phyloP scores from a whole-genome alignment of 352 stramenopile genomes.

The Phytophthora hybrid region DNA sequence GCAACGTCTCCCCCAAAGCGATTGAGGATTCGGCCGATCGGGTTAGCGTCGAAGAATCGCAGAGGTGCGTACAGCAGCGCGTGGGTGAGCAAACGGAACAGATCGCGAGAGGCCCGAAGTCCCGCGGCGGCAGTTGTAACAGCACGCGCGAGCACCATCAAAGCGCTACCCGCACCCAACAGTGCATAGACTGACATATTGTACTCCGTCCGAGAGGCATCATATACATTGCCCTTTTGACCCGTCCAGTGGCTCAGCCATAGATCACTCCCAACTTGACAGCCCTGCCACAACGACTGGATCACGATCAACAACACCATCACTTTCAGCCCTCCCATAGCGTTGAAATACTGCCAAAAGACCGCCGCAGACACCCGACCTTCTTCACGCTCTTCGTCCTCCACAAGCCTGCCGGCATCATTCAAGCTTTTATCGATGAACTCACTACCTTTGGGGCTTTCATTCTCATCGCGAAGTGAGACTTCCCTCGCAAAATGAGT shows the following conservation, averaged over 20 bases:
- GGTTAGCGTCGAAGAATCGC: conserved; percentile 93
- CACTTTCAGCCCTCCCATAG: conserved; percentile 43
- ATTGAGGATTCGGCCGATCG: conserved; percentile 89
- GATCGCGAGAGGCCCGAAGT: conserved; percentile 42
- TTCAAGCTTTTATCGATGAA: conserved; percentile 7
- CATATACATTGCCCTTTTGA: conserved; percentile 32
- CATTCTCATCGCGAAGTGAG: background rate
- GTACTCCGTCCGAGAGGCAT: conserved; percentile 24
- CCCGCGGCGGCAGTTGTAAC: conserved; percentile 38
- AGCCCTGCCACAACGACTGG: conserved; percentile 39
- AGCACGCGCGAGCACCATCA: conserved; percentile 44
- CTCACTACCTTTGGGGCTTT: background rate
- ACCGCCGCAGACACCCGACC: conserved; percentile 48
- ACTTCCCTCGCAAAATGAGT: background rate
- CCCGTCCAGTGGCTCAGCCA: conserved; percentile 48
- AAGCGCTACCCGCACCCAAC: conserved; percentile 23
- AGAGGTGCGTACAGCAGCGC: conserved; percentile 85
- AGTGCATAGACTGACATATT: conserved; percentile 44
- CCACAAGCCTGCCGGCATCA: conserved; percentile 31
- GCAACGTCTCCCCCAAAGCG: conserved; percentile 91
- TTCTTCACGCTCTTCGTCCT: conserved; percentile 49
- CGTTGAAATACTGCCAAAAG: conserved; percentile 49
- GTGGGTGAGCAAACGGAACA: conserved; percentile 87
- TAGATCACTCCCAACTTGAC: conserved; percentile 41
- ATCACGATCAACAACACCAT: conserved; percentile 16